Evolutionary conservation across 2,329 filamentous ascomycete species (phyloP).

Genomic region (Aspergillus latus): DNA sequence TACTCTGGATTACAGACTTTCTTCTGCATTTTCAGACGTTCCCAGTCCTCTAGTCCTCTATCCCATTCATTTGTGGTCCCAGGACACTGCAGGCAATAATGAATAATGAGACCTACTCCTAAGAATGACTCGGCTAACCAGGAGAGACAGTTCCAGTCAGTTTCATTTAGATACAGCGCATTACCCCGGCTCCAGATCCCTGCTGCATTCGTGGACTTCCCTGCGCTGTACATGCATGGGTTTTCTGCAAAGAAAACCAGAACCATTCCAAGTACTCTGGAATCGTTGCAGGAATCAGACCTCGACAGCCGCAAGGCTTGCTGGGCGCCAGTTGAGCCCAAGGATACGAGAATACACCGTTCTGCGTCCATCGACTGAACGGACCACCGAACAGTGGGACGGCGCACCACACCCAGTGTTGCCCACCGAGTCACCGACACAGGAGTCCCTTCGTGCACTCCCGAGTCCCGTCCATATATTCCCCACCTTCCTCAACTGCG

Average conservation of each 20-base stretch:
- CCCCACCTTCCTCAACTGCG: background rate
- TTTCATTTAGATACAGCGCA: background rate
- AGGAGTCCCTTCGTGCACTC: background rate
- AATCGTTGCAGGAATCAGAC: background rate
- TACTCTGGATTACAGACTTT: background rate
- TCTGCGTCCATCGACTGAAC: background rate
- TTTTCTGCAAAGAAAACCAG: background rate
- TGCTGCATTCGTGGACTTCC: background rate
- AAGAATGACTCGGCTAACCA: background rate
- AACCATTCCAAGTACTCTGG: background rate
- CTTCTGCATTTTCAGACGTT: background rate
- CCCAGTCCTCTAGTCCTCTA: too few relatives aligned
- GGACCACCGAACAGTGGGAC: background rate
- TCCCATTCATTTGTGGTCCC: too few relatives aligned
- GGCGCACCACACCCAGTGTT: background rate
- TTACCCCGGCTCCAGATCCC: background rate
- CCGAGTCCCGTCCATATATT: background rate
- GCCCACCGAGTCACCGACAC: background rate
- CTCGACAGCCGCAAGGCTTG: background rate
- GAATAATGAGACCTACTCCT: too few relatives aligned
- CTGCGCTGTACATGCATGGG: slow-evolving; percentile 1
- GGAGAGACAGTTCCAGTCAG: background rate
- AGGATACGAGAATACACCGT: background rate
- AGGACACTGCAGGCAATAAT: too few relatives aligned
- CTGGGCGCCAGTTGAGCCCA: background rate